Evolutionary conservation across 1,139 yeast genomes (phyloP).

Genomic region (Geotrichum siamense): DNA sequence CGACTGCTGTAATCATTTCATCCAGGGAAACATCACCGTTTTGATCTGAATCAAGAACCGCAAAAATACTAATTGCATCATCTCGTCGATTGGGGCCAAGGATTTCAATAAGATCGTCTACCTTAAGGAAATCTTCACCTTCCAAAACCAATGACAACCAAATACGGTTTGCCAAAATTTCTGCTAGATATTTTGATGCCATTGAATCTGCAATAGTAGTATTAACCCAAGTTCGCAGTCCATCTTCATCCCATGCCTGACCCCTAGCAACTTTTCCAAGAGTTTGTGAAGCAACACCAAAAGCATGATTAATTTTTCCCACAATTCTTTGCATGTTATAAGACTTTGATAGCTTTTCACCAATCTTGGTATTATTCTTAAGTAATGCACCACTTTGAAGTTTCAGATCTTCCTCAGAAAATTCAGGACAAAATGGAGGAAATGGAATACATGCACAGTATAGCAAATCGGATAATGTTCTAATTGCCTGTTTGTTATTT

Average conservation of each 20-base stretch:
- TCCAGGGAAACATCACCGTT: slow-evolving; percentile 37
- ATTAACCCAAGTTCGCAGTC: slow-evolving; percentile 22
- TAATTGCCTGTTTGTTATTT: slow-evolving; percentile 34
- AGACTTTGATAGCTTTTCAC: slow-evolving; percentile 21
- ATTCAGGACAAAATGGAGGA: slow-evolving; percentile 36
- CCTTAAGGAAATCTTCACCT: slow-evolving; percentile 33
- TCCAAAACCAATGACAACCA: slow-evolving; percentile 40
- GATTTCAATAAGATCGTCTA: slow-evolving; percentile 36
- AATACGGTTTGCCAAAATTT: slow-evolving; percentile 35
- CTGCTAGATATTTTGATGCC: slow-evolving; percentile 28
- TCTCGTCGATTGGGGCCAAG: slow-evolving; percentile 31
- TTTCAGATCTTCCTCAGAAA: slow-evolving; percentile 34
- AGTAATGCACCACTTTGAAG: slow-evolving; percentile 30
- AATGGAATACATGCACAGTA: slow-evolving; percentile 35
- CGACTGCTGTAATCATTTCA: slow-evolving; percentile 34
- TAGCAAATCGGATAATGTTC: slow-evolving; percentile 32
- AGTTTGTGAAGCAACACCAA: slow-evolving; percentile 31
- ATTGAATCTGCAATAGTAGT: slow-evolving; percentile 35
- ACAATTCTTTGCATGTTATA: slow-evolving; percentile 27
- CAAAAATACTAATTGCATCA: slow-evolving; percentile 35
- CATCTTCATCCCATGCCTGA: slow-evolving; percentile 10
- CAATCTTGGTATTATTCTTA: slow-evolving; percentile 20
- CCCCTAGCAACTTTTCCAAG: slow-evolving; percentile 31
- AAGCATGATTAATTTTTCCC: slow-evolving; percentile 29
- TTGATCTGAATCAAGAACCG: slow-evolving; percentile 34